Evolutionary conservation across 495 filamentous ascomycete species (phyloP), one percentile per base, ranked within the genome.

Genomic region (Darksidea phi): DNA sequence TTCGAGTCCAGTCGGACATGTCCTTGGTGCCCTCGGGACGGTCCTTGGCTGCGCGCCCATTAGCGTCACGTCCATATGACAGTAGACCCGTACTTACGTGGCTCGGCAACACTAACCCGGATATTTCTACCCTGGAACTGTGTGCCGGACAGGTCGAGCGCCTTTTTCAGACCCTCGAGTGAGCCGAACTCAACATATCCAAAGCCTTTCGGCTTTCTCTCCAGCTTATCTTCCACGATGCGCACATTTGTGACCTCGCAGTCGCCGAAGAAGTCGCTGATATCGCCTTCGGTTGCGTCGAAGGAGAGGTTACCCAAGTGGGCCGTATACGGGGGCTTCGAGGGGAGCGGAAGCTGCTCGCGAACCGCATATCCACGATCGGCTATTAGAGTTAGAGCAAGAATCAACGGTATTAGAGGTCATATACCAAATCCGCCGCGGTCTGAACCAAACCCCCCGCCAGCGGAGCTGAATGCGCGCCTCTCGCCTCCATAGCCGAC

Each of bases 281-380:
- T 84, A 62, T 92, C 88, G 55, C 80, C 86, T 46, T 80, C 78
- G 10, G 89, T 94, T 21, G 90, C 89, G 72, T 97, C 92, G 72
- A 95, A 98, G 20, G 93, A 90, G 49, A 98, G 84, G 70, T 98
- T 98, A 60, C 95, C 94, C 51, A 98, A 83, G 78, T 98, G 95
- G 47, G 89, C 91, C 45, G 94, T 97, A 77, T 83, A 98, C 0
- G 94, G 94, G 26, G 94, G 93, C 76, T 91, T 90, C 37, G 87
- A 85, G 20, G 94, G 94, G 42, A 97, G 82, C 43, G 90, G 88
- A 55, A 96, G 83, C 65, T 87, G 82, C 67, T 96, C 90, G 63
- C 91, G 88, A 48, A 57, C 43, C 15, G 58, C 58, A 48, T 57
- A 74, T n/a, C 63, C 64, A 34, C 58, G 49, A 55, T 54, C 49